phyloP scores from a whole-genome alignment of 202 grass and related monocot genomes.

The Panicum virgatum region DNA sequence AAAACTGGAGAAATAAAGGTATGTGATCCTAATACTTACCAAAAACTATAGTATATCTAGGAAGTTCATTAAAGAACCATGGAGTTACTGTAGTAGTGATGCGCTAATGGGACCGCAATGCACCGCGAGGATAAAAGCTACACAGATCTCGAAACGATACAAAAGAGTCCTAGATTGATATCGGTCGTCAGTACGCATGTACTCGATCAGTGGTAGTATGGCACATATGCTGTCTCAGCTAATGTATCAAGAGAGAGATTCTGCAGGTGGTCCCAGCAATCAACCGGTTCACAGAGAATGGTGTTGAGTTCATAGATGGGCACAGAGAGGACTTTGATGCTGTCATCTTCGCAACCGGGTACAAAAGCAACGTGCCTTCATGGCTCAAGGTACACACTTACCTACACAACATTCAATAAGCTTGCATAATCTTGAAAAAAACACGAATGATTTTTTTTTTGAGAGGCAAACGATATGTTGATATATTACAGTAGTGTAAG shows the following conservation, averaged over 20 bases:
- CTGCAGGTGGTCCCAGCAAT: slow-evolving; percentile 80
- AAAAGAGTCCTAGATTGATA: slow-evolving; percentile 4
- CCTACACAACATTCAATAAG: background rate
- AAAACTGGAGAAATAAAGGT: slow-evolving; percentile 75
- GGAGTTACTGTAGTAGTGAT: background rate
- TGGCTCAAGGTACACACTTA: slow-evolving; percentile 75
- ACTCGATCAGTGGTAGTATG: background rate
- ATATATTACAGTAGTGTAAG: background rate
- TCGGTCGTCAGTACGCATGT: background rate
- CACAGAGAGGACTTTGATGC: slow-evolving; percentile 59
- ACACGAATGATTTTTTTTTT: background rate
- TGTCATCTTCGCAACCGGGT: slow-evolving; percentile 89
- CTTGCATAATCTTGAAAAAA: background rate
- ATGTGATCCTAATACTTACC: background rate
- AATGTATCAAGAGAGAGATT: slow-evolving; percentile 40
- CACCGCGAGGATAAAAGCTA: background rate
- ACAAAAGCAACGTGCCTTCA: slow-evolving; percentile 85
- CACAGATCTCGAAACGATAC: slow-evolving; percentile 7
- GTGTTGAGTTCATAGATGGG: slow-evolving; percentile 64
- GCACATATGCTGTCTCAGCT: background rate
- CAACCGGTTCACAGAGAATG: slow-evolving; percentile 56
- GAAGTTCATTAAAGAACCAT: background rate
- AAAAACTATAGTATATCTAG: background rate
- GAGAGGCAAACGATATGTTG: too few species aligned
- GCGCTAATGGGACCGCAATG: background rate